phyloP scores from a whole-genome alignment of 345 rosid genomes.

The Laguncularia racemosa region DNA sequence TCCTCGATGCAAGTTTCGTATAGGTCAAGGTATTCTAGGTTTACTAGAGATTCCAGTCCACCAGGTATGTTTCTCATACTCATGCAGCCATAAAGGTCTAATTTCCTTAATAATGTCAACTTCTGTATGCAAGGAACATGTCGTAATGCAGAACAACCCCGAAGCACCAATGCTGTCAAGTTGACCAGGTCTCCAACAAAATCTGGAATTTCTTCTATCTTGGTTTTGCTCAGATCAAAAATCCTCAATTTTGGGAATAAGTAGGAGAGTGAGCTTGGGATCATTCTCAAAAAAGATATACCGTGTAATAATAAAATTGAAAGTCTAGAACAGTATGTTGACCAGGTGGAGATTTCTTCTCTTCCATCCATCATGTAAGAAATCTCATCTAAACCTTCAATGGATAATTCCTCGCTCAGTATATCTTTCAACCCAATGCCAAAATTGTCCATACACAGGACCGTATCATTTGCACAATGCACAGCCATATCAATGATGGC shows the following conservation, averaged over 20 bases:
- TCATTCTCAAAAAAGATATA: background rate
- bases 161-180: conserved; percentile 12
- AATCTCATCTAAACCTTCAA: conserved; percentile 6
- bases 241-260: background rate
- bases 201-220: conserved; percentile 10
- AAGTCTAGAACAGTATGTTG: conserved; percentile 7
- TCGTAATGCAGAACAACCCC: background rate
- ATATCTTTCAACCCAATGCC: background rate
- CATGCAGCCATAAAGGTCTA: conserved; percentile 10
- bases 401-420: conserved; percentile 6
- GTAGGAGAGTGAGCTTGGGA: conserved; percentile 5
- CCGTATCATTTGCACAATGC: background rate
- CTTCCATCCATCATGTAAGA: conserved; percentile 7
- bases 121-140: conserved; percentile 17
- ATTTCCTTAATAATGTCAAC: conserved; percentile 4
- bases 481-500: conserved; percentile 26
- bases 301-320: background rate
- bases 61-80: conserved; percentile 6
- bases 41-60: conserved; percentile 13
- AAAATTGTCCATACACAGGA: too few species aligned
- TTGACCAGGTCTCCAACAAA: conserved; percentile 11
- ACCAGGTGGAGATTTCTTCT: background rate
- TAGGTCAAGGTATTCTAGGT: conserved; percentile 11
- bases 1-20: background rate
- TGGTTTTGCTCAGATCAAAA: conserved; percentile 2